A percentile compares a stretch with the other conserved stretches of the same genome.
These are phyloP conservation scores for Fonsecaea monophora DNA, from an alignment of 2,329 filamentous ascomycete genomes.

Conservation along the genomic window DNA sequence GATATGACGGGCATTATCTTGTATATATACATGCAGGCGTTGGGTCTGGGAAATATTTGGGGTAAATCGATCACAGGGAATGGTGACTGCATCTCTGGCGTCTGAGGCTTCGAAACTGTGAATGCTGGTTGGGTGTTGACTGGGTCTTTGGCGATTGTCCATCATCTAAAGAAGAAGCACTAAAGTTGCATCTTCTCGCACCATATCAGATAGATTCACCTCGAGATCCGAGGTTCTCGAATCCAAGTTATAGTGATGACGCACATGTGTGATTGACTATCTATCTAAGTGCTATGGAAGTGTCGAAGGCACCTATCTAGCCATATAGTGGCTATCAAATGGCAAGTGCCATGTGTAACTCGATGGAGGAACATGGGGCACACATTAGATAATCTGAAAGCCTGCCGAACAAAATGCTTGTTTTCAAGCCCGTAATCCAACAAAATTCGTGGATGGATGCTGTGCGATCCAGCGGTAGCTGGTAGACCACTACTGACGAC, in stretches of 20 bases:
- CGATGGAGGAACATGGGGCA: no score
- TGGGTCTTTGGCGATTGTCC: background rate
- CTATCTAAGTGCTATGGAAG: no score
- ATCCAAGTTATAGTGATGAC: background rate
- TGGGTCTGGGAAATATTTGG: background rate
- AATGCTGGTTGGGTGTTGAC: background rate
- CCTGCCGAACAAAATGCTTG: no score
- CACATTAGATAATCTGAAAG: no score
- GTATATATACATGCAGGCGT: background rate
- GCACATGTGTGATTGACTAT: no score
- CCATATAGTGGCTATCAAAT: no score
- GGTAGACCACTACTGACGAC: no score
- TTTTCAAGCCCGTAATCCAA: no score
- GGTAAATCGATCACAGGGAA: background rate
- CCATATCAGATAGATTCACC: background rate
- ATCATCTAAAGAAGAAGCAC: background rate
- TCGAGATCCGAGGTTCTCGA: background rate
- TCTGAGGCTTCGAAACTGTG: background rate
- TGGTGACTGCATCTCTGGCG: background rate
- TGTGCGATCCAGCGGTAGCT: no score
- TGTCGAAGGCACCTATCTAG: no score
- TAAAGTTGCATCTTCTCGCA: background rate
- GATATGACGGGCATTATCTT: background rate
- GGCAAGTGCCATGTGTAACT: no score
- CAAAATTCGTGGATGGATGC: no score